Conservation (phyloP, 352 stramenopile species). For the Phytopythium litorale region DNA sequence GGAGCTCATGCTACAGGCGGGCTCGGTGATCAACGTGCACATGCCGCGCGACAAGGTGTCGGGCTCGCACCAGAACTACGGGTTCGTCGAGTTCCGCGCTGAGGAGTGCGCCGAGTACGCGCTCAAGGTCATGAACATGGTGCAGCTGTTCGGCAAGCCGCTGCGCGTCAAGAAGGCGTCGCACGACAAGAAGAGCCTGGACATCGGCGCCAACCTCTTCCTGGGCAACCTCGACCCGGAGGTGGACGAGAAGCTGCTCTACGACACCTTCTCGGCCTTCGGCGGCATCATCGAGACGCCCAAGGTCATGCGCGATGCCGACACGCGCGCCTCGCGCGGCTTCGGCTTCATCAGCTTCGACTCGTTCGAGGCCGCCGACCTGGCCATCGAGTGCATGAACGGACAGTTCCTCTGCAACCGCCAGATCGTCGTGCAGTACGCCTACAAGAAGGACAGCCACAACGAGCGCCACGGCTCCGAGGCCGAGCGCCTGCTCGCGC, state of each 20-base stretch:
- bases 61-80: conserved; percentile 94
- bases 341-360: conserved; percentile 98
- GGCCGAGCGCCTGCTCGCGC: conserved; percentile 82
- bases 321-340: conserved; percentile 91
- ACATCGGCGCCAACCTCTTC: conserved; percentile 99
- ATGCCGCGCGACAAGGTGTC: conserved; percentile 99
- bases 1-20: conserved; percentile 94
- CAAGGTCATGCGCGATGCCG: conserved; percentile 93
- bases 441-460: conserved; percentile 97
- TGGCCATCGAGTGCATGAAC: conserved; percentile 99
- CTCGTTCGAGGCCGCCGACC: conserved; percentile 96
- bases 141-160: conserved; percentile 96
- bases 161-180: conserved; percentile 96
- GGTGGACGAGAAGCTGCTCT: conserved; percentile 99
- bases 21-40: conserved; percentile 96
- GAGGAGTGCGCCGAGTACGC: conserved; percentile 98
- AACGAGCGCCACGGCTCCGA: conserved; percentile 91
- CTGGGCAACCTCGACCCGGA: conserved; percentile 95
- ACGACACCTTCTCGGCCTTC: conserved; percentile 99
- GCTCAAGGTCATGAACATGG: conserved; percentile 99
- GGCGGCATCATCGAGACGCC: conserved; percentile 95
- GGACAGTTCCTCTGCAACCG: conserved; percentile 97
- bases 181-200: conserved; percentile 93
- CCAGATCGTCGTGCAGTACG: conserved; percentile 98
- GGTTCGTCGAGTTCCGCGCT: conserved; percentile 98